Evolutionary conservation across 306 rosid genomes (phyloP), one percentile per base, ranked within the genome.

Genomic region (Echinosophora koreensis): DNA sequence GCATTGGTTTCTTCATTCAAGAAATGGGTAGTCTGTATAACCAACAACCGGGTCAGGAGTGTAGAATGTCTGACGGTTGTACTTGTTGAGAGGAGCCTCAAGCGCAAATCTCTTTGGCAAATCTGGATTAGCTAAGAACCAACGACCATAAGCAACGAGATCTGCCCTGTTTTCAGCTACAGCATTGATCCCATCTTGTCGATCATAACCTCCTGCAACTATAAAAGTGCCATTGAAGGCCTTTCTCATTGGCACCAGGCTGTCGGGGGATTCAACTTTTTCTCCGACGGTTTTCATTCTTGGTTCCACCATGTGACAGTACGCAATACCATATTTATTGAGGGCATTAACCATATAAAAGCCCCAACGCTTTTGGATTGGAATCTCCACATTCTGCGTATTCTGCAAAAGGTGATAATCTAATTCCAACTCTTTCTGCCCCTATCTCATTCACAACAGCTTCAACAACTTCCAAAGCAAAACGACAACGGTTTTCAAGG

Each of bases 251-350:
- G 89, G 90, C 18, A 52, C 35, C 17, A 91, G 81, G 62, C 84
- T 74, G 2, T 89, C 28, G 5, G 69, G 59, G 32, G 66, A 5
- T 46, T 85, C 90, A 47, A 0, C 0, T 15, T n/a, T 73, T 47
- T 78, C 88, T 34, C 5, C 60, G 39, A 0, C 1, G 0, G 64
- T 69, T 56, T 42, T 65, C 85, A 90, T 83, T 73, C 92, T 89
- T 39, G 94, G 91, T 71, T 89, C 94, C n/a, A 89, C 83, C 94
- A 87, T 59, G 69, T 92, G 94, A 71, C 92, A 89, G 59, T 89
- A 90, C 5, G 80, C 9, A 72, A 90, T 77, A 41, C 77, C 67
- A 44, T 84, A 83, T 50, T 81, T 87, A 66, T 90, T 86, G 49
- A 88, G 78, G 15, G 91, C 51, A 35, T 87, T 77, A 7, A 3